Percentiles rank a stretch among this genome's conserved stretches.
phyloP scores from a whole-genome alignment of 306 rosid species.

The Acacia melanoxylon region DNA sequence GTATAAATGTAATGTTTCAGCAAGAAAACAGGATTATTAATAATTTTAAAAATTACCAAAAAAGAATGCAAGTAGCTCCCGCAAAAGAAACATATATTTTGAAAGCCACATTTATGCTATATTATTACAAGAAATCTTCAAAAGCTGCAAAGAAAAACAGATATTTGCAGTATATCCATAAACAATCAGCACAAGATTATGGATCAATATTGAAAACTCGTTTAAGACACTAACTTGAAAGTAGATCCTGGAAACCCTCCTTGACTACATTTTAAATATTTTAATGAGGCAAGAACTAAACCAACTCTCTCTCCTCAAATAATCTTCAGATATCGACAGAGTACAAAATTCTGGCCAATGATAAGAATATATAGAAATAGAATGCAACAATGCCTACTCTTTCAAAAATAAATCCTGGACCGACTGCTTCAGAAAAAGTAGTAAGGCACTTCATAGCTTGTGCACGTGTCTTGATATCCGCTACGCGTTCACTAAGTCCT shows the following conservation, averaged over 20 bases:
- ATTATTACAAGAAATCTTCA: background rate
- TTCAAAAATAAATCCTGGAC: conserved; percentile 97
- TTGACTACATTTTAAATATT: background rate
- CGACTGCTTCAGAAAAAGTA: conserved; percentile 84
- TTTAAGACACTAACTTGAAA: background rate
- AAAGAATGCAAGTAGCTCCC: background rate
- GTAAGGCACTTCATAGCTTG: conserved; percentile 96
- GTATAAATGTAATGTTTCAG: background rate
- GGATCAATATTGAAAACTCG: background rate
- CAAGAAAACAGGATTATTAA: background rate
- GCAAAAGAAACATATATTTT: background rate
- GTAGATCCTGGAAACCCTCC: background rate
- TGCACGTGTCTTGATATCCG: conserved; percentile 95
- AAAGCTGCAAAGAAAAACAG: background rate
- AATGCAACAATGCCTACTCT: conserved; percentile 61
- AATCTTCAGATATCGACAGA: background rate
- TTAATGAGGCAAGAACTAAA: background rate
- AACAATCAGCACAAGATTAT: background rate
- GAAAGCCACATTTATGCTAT: background rate
- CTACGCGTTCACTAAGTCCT: conserved; percentile 97
- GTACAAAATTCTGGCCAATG: background rate
- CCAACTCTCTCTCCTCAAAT: background rate
- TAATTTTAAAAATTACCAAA: background rate
- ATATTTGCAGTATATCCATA: background rate
- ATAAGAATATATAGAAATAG: conserved; percentile 8